Base-by-base conservation (phyloP, 2,329 filamentous ascomycete species). In the Aspergillus awamori region DNA sequence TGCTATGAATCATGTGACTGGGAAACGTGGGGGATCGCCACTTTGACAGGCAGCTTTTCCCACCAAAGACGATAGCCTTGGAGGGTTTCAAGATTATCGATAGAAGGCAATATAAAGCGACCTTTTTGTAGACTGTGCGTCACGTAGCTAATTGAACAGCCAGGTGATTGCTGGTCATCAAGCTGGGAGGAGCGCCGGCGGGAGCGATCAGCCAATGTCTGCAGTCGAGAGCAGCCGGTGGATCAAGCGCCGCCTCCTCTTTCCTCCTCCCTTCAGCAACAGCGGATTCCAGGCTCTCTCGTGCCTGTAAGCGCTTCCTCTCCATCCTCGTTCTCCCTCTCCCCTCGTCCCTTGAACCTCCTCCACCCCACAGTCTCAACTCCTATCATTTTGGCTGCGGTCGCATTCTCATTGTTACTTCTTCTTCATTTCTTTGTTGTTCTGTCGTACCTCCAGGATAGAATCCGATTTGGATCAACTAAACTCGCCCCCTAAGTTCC, bases 301-400 rank as follows among this genome's bases (percentile, higher is more conserved):
- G 39, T 47, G 55, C 30, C 62, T 59, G 59, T 65, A 64, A 64
- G 60, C 61, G 65, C 65, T 62, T 60, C 53, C 58, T 61, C 56
- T 13, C 64, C 52, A 59, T 58, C 60, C 48, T 52, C 54, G 30
- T 36, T 58, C 58, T 53, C 38, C 55, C 62, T 64, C 54, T 57
- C 62, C 63, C 54, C 60, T 62, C 65, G 59, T 58, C 62, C 58
- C 39, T 63, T 56, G 20, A 57, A 51, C 59, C 60, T 63, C 56
- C 33, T 36, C 33, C 33, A 13, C 56, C 62, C 26, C 24, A 55
- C 36, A 49, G 48, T 52, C 49, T 13, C 11, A 20, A 39, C 24
- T 49, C 24, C 53, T 43, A 51, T 39, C 49, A 8, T 36, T 28
- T 45, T 45, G 8, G 17, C 26, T 39, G 30, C 36, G 26, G 53